phyloP scores from a whole-genome alignment of 305 asterid genomes.

The Fraxinus greggii region DNA sequence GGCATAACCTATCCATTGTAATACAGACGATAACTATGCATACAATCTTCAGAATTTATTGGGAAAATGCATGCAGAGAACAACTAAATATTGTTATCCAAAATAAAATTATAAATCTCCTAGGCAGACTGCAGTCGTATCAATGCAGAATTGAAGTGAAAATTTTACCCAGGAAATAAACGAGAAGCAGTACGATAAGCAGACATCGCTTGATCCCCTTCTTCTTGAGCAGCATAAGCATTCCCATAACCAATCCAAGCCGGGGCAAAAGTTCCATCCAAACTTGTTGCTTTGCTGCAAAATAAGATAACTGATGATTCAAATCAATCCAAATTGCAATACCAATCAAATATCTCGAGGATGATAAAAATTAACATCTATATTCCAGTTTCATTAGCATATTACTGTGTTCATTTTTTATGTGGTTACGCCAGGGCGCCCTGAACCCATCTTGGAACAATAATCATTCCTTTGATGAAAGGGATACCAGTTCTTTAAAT shows the following conservation, averaged over 20 bases:
- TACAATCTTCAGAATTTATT: background rate
- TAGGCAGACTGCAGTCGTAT: slow-evolving; percentile 4
- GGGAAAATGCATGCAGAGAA: slow-evolving; percentile 16
- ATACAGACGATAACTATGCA: background rate
- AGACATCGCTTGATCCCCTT: slow-evolving; percentile 99
- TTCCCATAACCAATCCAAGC: slow-evolving; percentile 98
- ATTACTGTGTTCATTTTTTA: background rate
- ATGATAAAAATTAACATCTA: slow-evolving; percentile 1
- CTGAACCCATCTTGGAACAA: background rate
- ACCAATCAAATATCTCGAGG: slow-evolving; percentile 15
- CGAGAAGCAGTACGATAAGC: slow-evolving; percentile 99
- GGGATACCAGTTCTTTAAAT: background rate
- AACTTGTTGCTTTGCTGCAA: slow-evolving; percentile 92
- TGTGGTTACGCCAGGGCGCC: background rate
- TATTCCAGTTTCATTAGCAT: background rate
- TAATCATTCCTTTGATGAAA: background rate
- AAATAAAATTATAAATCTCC: slow-evolving; percentile 11
- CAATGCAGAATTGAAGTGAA: slow-evolving; percentile 20
- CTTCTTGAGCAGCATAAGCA: slow-evolving; percentile 95
- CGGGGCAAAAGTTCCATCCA: slow-evolving; percentile 91
- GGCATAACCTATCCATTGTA: background rate
- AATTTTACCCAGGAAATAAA: slow-evolving; percentile 87
- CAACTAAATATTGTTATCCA: background rate
- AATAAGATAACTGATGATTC: slow-evolving; percentile 21
- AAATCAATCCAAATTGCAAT: slow-evolving; percentile 10